Evolutionary conservation across 768 basidiomycete genomes (phyloP), one percentile per base, ranked within the genome.

Genomic region (Lactarius trivialis): DNA sequence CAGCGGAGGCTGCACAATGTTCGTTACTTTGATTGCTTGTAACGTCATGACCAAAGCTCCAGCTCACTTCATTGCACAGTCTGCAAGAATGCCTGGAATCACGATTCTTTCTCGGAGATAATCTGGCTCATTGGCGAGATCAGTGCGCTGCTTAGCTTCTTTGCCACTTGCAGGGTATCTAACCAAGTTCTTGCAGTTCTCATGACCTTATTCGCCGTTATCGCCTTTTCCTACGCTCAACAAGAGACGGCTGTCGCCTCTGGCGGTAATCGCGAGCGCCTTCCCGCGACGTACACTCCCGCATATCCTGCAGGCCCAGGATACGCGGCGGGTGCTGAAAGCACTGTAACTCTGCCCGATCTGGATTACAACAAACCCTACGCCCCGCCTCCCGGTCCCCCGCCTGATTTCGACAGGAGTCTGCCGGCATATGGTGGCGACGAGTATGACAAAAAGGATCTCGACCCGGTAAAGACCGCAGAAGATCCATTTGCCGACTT

Each of bases 201-300:
- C 52, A 77, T 80, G 49, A 66, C 76, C 39, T 70, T 92, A 62
- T 90, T 91, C 77, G 79, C 82, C n/a, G 65, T 79, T 53, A 68
- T 89, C 67, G 82, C 85, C 2, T 88, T 87, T 70, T 77, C 80
- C 15, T 94, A 85, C 76, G 85, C 88, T 70, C 85, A 86, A 26
- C 91, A 94, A 73, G 91, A 91, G 1, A 72, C 80, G 3, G 82
- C 82, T 65, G 72, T 78, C 41, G 79, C 74, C 12, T 2, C 45
- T 12, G 48, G 54, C 56, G 85, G 86, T 70, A 67, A 77, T 45
- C 73, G 14, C 83, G 83, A 45, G 55, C 71, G n/a, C 84, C 65
- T 63, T 75, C 77, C 65, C 12, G 45, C 41, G n/a, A 54, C 55
- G 14, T 73, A 76, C 67, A 55, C 69, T 19, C 70, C 70, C 7